Conservation (phyloP, 345 rosid species). For the Murraya koenigii region DNA sequence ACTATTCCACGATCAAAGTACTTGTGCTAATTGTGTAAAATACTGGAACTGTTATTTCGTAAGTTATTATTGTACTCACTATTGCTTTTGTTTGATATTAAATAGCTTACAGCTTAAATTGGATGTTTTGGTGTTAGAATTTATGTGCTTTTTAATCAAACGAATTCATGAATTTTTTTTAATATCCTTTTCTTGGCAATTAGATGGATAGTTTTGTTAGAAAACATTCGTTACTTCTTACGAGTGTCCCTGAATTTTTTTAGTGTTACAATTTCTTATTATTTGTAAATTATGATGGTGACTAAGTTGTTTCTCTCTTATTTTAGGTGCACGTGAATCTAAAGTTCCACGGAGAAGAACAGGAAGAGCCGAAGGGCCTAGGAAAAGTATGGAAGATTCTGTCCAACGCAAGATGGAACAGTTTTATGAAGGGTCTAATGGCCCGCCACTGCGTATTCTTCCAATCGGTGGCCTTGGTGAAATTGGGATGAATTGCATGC, state of each 20-base stretch:
- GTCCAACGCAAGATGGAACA: conserved; percentile 95
- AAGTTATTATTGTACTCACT: neutral
- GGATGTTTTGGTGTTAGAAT: neutral
- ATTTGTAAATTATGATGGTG: neutral
- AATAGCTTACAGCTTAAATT: neutral
- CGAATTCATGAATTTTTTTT: neutral
- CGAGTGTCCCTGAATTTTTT: neutral
- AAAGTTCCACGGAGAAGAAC: conserved; percentile 52
- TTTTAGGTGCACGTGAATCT: conserved; percentile 45
- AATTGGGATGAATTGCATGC: conserved; percentile 99
- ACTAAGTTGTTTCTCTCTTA: conserved; percentile 5
- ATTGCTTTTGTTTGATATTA: neutral
- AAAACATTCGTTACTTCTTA: neutral
- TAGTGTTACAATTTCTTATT: neutral
- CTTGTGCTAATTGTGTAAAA: neutral
- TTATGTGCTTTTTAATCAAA: neutral
- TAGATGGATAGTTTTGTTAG: neutral
- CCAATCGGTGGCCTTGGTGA: conserved; percentile 99
- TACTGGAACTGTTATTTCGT: neutral
- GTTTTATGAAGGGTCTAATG: conserved; percentile 87
- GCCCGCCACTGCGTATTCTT: conserved; percentile 93
- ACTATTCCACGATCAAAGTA: neutral
- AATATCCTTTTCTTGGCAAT: neutral
- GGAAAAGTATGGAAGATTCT: conserved; percentile 96
- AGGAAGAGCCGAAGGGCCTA: conserved; percentile 67